Evolutionary conservation across 2,329 filamentous ascomycete genomes (phyloP), one percentile per base, ranked within the genome.

Genomic region (Colletotrichum trifolii): DNA sequence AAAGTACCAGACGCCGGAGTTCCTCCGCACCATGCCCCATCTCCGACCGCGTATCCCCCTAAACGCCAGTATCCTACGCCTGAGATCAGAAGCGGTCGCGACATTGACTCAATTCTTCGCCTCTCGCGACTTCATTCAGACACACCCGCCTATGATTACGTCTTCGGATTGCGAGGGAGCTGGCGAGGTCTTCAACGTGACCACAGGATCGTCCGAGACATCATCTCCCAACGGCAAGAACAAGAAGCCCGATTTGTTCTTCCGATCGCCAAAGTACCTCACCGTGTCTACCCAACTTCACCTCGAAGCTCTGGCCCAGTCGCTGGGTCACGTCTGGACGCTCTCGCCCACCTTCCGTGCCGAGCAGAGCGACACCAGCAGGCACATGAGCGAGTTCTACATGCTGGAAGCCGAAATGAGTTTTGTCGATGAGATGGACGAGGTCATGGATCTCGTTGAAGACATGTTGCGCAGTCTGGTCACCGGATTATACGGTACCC

Each of bases 101-200:
- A 85, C 89, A 50, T 77, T 97, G 47, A 92, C 88, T 57, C 85
- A 85, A 50, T 95, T 94, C 78, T 97, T 98, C 78, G 84, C 86
- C 50, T 79, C 82, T 34, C 85, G 88, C 64, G 84, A 88, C 60
- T 95, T 92, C 72, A 85, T 92, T 64, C 91, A 98, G 78, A 93
- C 92, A 8, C 95, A 98, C 71, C 93, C 96, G 4, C 96, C 96
- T 5, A 89, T 98, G 72, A 92, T 99, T 73, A 98, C 96, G 2
- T 97, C 95, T 0, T 97, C 95, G 0, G 96, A 99, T 73, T 99
- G 96, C 73, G 96, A 99, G 80, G 96, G 96, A 4, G 96, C 94
- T 2, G 96, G 96, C 0, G 94, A 98, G 75, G 95, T 96, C 15
- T 99, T 99, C 73, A 88, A 88, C 9, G 82, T 98, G 42, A 75